A percentile compares a stretch with the other conserved stretches of the same genome.
Evolutionary conservation across 139 green algal species (phyloP).

Genomic region (Volvox africanus): DNA sequence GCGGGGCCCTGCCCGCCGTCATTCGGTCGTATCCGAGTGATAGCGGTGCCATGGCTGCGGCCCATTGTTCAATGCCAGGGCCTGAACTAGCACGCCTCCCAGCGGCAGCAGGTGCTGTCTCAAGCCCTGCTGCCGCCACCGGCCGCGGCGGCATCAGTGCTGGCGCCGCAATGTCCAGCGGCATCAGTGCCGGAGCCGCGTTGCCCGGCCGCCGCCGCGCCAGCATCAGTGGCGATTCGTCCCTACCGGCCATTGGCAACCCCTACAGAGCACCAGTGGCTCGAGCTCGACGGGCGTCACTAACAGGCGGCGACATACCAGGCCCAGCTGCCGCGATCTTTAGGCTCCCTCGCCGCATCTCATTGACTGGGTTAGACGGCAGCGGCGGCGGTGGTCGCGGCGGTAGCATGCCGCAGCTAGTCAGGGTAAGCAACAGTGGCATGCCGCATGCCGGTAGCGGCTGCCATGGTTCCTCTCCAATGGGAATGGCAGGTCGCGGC

Average conservation of each 20-base stretch:
- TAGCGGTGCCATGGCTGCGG: background rate
- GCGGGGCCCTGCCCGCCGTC: background rate
- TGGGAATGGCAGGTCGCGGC: too few species aligned
- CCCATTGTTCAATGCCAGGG: background rate
- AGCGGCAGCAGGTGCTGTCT: background rate
- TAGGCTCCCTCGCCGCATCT: background rate
- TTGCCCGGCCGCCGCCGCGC: background rate
- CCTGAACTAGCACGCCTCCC: background rate
- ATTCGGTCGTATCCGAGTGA: background rate
- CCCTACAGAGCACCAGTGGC: background rate
- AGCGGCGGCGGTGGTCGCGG: background rate
- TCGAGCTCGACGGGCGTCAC: background rate
- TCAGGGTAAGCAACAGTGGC: background rate
- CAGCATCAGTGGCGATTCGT: background rate
- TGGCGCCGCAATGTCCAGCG: background rate
- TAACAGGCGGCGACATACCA: background rate
- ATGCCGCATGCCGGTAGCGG: too few species aligned
- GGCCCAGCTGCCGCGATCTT: background rate
- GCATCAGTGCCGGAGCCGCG: slow-evolving; percentile 1
- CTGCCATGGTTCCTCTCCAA: too few species aligned
- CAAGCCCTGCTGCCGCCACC: background rate
- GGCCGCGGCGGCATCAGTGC: background rate
- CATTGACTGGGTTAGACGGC: background rate
- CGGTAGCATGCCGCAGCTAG: background rate
- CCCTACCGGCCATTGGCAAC: background rate